These are phyloP conservation scores for Colletotrichum spinosum DNA, from an alignment of 2,329 filamentous ascomycete species.

Conservation along the genomic window DNA sequence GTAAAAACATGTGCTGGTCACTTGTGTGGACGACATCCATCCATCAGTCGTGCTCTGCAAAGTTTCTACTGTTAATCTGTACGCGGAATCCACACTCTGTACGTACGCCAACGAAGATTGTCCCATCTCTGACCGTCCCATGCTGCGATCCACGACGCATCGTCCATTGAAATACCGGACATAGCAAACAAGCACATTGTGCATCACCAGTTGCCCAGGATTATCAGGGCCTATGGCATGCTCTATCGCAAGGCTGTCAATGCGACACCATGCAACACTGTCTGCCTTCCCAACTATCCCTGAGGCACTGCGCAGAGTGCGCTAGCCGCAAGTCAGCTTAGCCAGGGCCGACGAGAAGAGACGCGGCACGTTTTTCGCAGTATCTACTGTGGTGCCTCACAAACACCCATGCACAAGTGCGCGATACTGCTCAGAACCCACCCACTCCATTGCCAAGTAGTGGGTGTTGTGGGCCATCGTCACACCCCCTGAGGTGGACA, in stretches of 20 bases:
- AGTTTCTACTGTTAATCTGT: no score
- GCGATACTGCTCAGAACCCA: no score
- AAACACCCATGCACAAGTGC: no score
- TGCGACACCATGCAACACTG: no score
- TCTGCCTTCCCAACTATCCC: no score
- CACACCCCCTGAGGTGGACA: conserved; percentile 7
- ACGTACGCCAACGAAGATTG: neutral
- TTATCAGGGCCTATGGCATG: no score
- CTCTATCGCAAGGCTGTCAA: no score
- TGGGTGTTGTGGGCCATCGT: conserved; percentile 11
- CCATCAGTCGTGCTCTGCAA: no score
- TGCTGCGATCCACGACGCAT: conserved; percentile 17
- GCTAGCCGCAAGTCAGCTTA: conserved; percentile 5
- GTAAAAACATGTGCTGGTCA: no score
- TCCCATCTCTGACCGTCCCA: conserved; percentile 35
- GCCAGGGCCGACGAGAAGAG: neutral
- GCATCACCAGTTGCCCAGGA: neutral
- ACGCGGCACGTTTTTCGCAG: neutral
- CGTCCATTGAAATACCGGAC: conserved; percentile 12
- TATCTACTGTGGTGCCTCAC: neutral
- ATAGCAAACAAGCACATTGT: conserved; percentile 17
- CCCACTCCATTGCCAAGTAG: no score
- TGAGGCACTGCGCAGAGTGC: neutral
- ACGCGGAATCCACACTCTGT: no score
- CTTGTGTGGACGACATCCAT: no score